These are phyloP conservation scores for Carpinus viminea DNA, from an alignment of 306 rosid genomes.

Conservation along the genomic window DNA sequence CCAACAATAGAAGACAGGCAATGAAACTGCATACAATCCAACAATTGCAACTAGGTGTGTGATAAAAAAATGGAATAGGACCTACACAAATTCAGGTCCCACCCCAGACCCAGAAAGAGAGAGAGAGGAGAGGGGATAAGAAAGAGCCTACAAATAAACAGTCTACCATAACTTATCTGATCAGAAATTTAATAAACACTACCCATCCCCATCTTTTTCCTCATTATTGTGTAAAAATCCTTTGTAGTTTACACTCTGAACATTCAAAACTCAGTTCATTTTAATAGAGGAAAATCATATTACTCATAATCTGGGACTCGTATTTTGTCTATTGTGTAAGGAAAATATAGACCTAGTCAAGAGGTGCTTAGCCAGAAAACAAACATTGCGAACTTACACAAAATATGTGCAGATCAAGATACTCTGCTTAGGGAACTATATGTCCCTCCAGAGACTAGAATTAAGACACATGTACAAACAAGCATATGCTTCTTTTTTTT, in stretches of 20 bases:
- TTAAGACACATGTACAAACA: background rate
- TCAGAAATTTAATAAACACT: background rate
- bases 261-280: background rate
- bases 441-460: background rate
- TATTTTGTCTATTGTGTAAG: conserved; percentile 1
- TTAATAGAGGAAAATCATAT: background rate
- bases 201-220: background rate
- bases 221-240: background rate
- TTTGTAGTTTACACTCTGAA: background rate
- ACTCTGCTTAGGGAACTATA: background rate
- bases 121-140: background rate
- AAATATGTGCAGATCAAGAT: no score
- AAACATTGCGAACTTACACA: background rate
- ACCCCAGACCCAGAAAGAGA: background rate
- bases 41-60: background rate
- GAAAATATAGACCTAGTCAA: background rate
- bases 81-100: background rate
- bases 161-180: background rate
- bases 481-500: background rate
- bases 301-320: background rate
- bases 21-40: background rate
- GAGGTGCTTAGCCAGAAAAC: background rate
- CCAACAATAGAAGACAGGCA: background rate
- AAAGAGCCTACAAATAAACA: background rate
- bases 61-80: background rate